Base-by-base conservation (phyloP, 164 flowering plant species). In the Macadamia integrifolia region DNA sequence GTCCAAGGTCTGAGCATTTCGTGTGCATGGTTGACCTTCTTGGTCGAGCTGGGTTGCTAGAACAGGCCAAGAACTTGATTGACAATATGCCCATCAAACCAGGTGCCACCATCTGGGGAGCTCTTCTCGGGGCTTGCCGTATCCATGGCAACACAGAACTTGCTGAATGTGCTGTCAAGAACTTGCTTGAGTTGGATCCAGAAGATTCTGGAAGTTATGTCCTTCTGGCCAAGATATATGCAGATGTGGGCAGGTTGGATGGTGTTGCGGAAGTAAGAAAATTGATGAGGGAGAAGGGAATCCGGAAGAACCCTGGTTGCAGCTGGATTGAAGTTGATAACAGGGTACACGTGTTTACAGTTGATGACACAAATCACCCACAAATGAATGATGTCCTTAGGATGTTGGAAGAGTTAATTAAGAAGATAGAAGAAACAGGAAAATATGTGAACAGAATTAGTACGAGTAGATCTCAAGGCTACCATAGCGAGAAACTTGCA, bases 241-340 rank as follows among this genome's bases (percentile, higher is more conserved):
- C 69, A 43, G 73, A 71, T 58, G 60, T 62, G 10, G 74, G 79
- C 12, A 66, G 69, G 31, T 59, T 64, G 63, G 70, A 66, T 50
- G 67, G 65, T 69, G 79, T 76, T 64, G 74, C 81, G 53, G 69
- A 74, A 56, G 73, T 77, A 49, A 83, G 88, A 64, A 78, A 77
- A 66, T 29, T 71, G 42, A 85, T 81, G 83, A 78, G 73, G 60
- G 83, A 78, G 56, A 81, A 74, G 53, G 73, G 83, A 61, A 67
- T 83, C 12, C 60, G 60, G 44, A 83, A 81, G 70, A 71, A 75
- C 61, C 83, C 82, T 23, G 86, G 85, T 44, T 80, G 83, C 64
- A 85, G 88, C 66, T 85, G 88, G 85, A 77, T 84, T 69, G 85
- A 84, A 72, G 84, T 79, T 52, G 66, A 72, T 29, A 82, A 79